A percentile compares a stretch with the other conserved stretches of the same genome.
These are phyloP conservation scores for Nakazawaea pomicola DNA, from an alignment of 805 yeast species.

Conservation along the genomic window DNA sequence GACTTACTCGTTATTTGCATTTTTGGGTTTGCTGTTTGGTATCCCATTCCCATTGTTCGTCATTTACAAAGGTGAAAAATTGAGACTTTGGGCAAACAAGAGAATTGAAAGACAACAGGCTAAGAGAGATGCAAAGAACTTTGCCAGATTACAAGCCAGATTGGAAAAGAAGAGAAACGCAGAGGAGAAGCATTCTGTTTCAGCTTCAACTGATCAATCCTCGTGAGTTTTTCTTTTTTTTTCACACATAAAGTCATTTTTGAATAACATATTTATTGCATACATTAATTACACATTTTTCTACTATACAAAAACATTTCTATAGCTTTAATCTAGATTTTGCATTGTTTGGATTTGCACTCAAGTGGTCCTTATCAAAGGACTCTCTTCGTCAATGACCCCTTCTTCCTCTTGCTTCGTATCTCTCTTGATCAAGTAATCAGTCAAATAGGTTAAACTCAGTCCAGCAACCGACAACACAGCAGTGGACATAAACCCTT, in stretches of 20 bases:
- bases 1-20: conserved; percentile 63
- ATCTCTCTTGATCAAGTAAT: neutral
- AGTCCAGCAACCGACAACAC: conserved; percentile 18
- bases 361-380: neutral
- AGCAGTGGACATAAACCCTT: conserved; percentile 33
- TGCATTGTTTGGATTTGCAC: neutral
- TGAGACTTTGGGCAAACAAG: conserved; percentile 55
- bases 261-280: neutral
- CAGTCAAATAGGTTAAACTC: conserved; percentile 1
- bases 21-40: conserved; percentile 52
- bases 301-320: neutral
- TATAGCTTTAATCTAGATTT: neutral
- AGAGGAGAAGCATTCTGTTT: conserved; percentile 2
- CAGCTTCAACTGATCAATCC: neutral
- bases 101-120: conserved; percentile 44
- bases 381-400: neutral
- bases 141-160: conserved; percentile 27
- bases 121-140: conserved; percentile 35
- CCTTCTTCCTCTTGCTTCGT: neutral
- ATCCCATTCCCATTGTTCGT: conserved; percentile 65
- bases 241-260: neutral
- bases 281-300: neutral
- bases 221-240: neutral
- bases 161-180: neutral
- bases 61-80: conserved; percentile 47